These are phyloP conservation scores for Hypoxylon sp. DNA, from an alignment of 2,329 filamentous ascomycete genomes.

Conservation along the genomic window DNA sequence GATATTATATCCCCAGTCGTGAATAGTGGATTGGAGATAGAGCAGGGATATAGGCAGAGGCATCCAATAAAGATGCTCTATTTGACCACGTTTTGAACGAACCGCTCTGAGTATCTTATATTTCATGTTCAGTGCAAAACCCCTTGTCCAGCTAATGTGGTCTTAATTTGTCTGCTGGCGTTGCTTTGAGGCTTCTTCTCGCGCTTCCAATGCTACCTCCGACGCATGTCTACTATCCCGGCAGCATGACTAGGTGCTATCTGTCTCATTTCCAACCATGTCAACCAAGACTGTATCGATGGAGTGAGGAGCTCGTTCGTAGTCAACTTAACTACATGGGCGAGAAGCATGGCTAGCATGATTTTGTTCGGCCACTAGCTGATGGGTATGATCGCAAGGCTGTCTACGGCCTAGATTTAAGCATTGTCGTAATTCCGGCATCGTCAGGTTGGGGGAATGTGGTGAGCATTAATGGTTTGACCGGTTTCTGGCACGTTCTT, in stretches of 20 bases:
- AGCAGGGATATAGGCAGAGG: slow-evolving; percentile 17
- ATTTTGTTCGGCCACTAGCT: slow-evolving; percentile 62
- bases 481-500: slow-evolving; percentile 47
- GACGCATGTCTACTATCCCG: no score
- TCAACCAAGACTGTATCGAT: slow-evolving; percentile 28
- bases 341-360: slow-evolving; percentile 61
- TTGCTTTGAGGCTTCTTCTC: background rate
- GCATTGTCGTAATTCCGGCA: slow-evolving; percentile 61
- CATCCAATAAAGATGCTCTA: slow-evolving; percentile 20
- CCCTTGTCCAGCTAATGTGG: background rate
- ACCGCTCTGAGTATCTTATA: slow-evolving; percentile 14
- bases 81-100: slow-evolving; percentile 24
- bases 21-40: slow-evolving; percentile 21
- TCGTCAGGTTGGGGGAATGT: slow-evolving; percentile 24
- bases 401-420: slow-evolving; percentile 63
- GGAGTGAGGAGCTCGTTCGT: slow-evolving; percentile 18
- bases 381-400: slow-evolving; percentile 63
- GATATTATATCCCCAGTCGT: slow-evolving; percentile 11
- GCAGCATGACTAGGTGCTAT: slow-evolving; percentile 26
- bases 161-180: slow-evolving; percentile 2
- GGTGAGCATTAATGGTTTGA: slow-evolving; percentile 39
- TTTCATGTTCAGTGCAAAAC: slow-evolving; percentile 9
- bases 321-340: slow-evolving; percentile 59
- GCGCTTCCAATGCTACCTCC: no score
- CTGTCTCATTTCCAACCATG: slow-evolving; percentile 31